Evolutionary conservation across 2,329 filamentous ascomycete genomes (phyloP), one percentile per base, ranked within the genome.

Genomic region (Fusarium sp.): DNA sequence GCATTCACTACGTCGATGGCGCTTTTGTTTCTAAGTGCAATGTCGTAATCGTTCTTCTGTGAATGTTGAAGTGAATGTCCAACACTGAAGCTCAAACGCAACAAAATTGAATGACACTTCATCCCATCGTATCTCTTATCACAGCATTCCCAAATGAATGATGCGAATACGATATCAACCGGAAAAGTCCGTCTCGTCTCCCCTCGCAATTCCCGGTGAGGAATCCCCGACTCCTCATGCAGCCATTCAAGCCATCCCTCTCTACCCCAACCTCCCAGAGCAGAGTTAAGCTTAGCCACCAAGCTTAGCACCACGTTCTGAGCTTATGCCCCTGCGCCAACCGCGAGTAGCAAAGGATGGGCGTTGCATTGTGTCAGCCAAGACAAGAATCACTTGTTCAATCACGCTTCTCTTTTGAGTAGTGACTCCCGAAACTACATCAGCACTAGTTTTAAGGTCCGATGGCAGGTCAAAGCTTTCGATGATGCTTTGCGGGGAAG

Each of bases 231-330:
- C 20, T 27, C n/a, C 49, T 32, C 48, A 51, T 25, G 13, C 30
- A 28, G 28, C 28, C 28, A 28, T 28, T 28, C 28, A 51, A 50
- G 32, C 49, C 49, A 41, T 53, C 40, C 32, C 49, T 28, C 20
- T 27, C 40, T 42, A 53, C 49, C 49, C 23, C 34, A 53, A 42
- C 49, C 49, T 28, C 49, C 32, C 23, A 16, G 34, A 45, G 34
- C 18, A 12, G 21, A 37, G 40, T 59, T 71, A 71, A 71, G 68
- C 68, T 71, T 71, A 71, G 66, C 37, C 40, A 51, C 27, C 28
- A 66, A 56, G 48, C 59, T 69, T 71, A 61, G 32, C 49, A 30
- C 56, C 32, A 18, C 42, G 16, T 41, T 42, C 55, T n/a, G 51
- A 56, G 57, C 32, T 56, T 47, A 45, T 56, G 21, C 40, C 37